Conservation (phyloP, 495 filamentous ascomycete genomes). For the Haplographium delicatum region DNA sequence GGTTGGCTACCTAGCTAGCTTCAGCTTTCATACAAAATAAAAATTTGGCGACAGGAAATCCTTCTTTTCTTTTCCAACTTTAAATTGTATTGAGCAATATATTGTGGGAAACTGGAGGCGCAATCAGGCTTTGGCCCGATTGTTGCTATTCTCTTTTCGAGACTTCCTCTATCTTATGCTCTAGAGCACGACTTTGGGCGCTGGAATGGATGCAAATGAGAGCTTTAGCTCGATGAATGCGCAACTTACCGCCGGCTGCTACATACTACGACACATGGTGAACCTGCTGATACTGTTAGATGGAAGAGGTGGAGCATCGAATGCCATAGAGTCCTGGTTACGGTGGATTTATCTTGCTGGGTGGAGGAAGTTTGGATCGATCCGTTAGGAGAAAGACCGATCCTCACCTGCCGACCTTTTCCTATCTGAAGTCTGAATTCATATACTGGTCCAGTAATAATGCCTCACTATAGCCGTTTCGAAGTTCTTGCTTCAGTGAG, state of each 20-base stretch:
- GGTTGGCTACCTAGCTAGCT: conserved; percentile 28
- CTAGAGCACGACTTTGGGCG: conserved; percentile 47
- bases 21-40: conserved; percentile 20
- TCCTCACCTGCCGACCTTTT: too few species aligned
- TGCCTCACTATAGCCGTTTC: too few species aligned
- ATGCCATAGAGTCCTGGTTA: too few species aligned
- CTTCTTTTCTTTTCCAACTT: conserved; percentile 31
- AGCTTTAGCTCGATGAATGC: conserved; percentile 39
- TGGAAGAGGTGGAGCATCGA: too few species aligned
- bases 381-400: too few species aligned
- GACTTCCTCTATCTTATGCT: conserved; percentile 59
- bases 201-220: conserved; percentile 56
- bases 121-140: conserved; percentile 31
- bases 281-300: too few species aligned
- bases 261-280: too few species aligned
- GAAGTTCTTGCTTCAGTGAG: too few species aligned
- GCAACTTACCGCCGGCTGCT: conserved; percentile 56
- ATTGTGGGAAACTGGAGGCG: conserved; percentile 75
- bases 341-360: too few species aligned
- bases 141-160: conserved; percentile 39
- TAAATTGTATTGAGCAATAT: conserved; percentile 44
- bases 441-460: too few species aligned
- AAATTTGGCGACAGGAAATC: conserved; percentile 32
- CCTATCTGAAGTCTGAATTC: too few species aligned
- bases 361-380: too few species aligned